These are phyloP conservation scores for Terfezia claveryi DNA, from an alignment of 495 filamentous ascomycete species.

Conservation along the genomic window DNA sequence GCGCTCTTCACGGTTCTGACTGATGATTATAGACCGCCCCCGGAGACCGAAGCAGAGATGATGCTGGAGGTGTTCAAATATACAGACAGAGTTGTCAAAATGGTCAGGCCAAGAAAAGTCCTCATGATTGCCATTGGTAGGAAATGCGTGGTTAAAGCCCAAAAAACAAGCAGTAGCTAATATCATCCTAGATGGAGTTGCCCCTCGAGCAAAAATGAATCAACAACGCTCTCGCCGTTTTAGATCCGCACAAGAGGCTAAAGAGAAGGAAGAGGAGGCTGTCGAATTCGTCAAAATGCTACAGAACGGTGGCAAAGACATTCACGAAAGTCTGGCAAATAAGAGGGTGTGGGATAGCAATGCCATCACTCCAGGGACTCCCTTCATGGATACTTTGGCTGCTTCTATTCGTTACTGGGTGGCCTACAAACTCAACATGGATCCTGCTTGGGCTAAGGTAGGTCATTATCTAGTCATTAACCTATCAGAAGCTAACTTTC, in stretches of 20 bases:
- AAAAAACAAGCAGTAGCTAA: neutral
- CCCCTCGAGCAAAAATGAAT: conserved; percentile 98
- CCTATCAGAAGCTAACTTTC: conserved; percentile 4
- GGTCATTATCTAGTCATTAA: conserved; percentile 8
- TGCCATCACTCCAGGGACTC: conserved; percentile 90
- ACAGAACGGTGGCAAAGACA: conserved; percentile 38
- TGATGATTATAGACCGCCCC: conserved; percentile 34
- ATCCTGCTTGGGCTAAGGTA: conserved; percentile 74
- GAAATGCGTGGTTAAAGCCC: conserved; percentile 16
- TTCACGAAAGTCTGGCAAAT: conserved; percentile 36
- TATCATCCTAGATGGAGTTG: conserved; percentile 73
- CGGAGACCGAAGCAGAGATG: conserved; percentile 93
- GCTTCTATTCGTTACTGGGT: conserved; percentile 86
- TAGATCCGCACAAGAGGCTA: conserved; percentile 80
- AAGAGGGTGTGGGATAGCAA: conserved; percentile 98
- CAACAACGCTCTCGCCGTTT: conserved; percentile 87
- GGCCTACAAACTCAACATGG: conserved; percentile 88
- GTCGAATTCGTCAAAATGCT: conserved; percentile 66
- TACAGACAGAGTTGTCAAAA: conserved; percentile 92
- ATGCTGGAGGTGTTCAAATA: conserved; percentile 96
- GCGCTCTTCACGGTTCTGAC: neutral
- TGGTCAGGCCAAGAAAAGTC: conserved; percentile 86
- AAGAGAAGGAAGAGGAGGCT: conserved; percentile 82
- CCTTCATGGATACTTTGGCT: conserved; percentile 95
- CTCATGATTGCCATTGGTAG: conserved; percentile 94